Percentiles rank a stretch among this genome's conserved stretches.
Conservation (phyloP, 257 asterid species). For the Solanum piurae region DNA sequence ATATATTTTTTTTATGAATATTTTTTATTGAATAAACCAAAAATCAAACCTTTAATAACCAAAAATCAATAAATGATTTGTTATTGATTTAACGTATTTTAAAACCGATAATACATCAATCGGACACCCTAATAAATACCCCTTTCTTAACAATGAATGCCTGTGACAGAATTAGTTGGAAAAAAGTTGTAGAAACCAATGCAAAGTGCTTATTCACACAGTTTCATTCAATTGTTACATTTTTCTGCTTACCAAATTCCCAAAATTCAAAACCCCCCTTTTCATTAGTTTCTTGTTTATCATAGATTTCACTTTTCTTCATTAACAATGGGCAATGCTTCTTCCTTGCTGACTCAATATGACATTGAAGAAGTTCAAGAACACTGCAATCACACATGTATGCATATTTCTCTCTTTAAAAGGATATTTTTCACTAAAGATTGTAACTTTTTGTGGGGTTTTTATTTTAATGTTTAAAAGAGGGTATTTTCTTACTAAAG, state of each 20-base stretch:
- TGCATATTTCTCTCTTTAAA: not conserved
- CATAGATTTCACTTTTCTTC: not conserved
- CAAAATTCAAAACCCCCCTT: not conserved
- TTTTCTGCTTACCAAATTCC: not conserved
- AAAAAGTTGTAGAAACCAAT: not conserved
- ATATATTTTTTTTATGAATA: too few relatives aligned
- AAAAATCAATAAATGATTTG: too few relatives aligned
- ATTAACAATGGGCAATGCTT: slow-evolving; percentile 53
- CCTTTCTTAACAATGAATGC: not conserved
- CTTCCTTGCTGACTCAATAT: slow-evolving; percentile 79
- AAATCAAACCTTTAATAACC: rapidly evolving
- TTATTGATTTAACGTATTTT: too few relatives aligned
- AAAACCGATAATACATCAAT: too few relatives aligned
- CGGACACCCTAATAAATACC: rapidly evolving
- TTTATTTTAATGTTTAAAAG: not conserved
- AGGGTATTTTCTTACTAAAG: not conserved
- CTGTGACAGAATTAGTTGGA: not conserved
- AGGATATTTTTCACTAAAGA: not conserved
- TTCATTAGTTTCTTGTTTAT: not conserved
- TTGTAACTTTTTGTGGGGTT: not conserved
- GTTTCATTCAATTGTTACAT: not conserved
- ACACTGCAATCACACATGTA: slow-evolving; percentile 69
- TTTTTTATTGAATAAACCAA: too few relatives aligned
- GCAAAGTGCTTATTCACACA: not conserved
- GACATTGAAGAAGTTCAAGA: slow-evolving; percentile 90